phyloP scores from a whole-genome alignment of 352 stramenopile species.

The Phytophthora sansomeana region DNA sequence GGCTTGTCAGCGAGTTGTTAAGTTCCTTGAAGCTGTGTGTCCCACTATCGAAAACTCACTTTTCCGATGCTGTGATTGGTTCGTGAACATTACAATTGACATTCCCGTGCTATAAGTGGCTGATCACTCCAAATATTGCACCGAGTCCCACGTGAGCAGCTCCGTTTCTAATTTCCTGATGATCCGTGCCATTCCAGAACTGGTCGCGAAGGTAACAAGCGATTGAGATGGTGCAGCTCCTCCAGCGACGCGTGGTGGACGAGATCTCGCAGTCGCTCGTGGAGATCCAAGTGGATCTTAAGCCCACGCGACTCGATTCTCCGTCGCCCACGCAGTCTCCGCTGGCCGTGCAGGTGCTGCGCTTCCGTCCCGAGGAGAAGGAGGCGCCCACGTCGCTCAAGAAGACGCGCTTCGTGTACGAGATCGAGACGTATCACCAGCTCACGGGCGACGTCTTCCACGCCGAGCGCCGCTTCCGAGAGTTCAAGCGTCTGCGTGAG shows the following conservation, averaged over 20 bases:
- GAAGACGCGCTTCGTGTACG: slow-evolving; percentile 78
- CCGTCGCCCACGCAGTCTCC: slow-evolving; percentile 19
- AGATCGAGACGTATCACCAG: slow-evolving; percentile 78
- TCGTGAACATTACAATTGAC: slow-evolving; percentile 19
- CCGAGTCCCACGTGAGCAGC: slow-evolving; percentile 4
- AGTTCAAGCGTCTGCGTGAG: slow-evolving; percentile 77
- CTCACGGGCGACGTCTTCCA: slow-evolving; percentile 63
- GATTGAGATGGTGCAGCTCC: slow-evolving; percentile 30
- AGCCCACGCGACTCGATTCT: slow-evolving; percentile 11
- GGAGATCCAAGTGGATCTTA: slow-evolving; percentile 33
- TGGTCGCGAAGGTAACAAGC: slow-evolving; percentile 18
- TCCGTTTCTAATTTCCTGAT: slow-evolving; percentile 17
- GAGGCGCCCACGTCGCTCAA: slow-evolving; percentile 49
- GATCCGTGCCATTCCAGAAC: slow-evolving; percentile 24
- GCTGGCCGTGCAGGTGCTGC: slow-evolving; percentile 64
- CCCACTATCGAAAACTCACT: slow-evolving; percentile 3
- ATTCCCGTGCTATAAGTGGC: slow-evolving; percentile 16
- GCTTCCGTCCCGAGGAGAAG: slow-evolving; percentile 68
- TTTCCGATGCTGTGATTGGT: slow-evolving; percentile 24
- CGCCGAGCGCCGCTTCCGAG: slow-evolving; percentile 62
- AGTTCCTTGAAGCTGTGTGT: slow-evolving; percentile 2
- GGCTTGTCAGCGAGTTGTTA: slow-evolving; percentile 16
- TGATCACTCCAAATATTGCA: neutral
- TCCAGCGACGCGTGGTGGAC: slow-evolving; percentile 15
- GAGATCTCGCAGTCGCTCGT: slow-evolving; percentile 24